Evolutionary conservation across 371 early-diverging fungal species (phyloP).

Genomic region (Zopfochytrium polystomum): DNA sequence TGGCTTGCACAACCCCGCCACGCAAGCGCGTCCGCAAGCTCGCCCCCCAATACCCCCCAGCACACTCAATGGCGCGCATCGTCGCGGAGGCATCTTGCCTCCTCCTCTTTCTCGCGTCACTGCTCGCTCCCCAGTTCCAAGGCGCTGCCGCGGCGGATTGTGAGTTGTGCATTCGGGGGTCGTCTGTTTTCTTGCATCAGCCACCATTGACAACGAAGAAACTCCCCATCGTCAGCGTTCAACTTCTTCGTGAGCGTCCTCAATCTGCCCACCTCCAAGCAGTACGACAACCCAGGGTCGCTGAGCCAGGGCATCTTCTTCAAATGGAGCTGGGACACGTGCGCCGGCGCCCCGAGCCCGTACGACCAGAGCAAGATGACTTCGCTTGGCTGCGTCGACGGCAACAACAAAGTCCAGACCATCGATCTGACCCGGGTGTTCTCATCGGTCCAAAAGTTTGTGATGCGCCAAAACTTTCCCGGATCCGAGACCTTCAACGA

Average conservation of each 20-base stretch:
- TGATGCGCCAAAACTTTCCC: not conserved
- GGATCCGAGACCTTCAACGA: not conserved
- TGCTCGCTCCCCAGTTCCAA: too few species aligned
- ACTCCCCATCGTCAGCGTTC: too few species aligned
- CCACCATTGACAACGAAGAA: too few species aligned
- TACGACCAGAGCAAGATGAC: not conserved
- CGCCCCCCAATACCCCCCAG: too few species aligned
- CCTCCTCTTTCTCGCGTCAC: too few species aligned
- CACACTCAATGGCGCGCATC: too few species aligned
- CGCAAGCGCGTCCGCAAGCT: too few species aligned
- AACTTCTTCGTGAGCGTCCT: not conserved
- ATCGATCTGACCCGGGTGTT: not conserved
- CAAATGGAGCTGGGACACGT: not conserved
- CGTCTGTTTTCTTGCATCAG: too few species aligned
- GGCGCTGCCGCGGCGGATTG: too few species aligned
- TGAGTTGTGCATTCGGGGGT: too few species aligned
- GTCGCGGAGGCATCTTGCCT: too few species aligned
- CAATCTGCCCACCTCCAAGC: not conserved
- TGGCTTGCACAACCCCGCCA: too few species aligned
- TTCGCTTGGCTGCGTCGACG: constrained; percentile 4
- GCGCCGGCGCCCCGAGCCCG: not conserved
- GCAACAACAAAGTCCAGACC: not conserved
- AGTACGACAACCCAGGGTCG: not conserved
- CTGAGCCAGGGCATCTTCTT: not conserved
- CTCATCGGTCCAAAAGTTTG: not conserved